Evolutionary conservation across 1,139 yeast species (phyloP).

Genomic region (Pichia sp.): DNA sequence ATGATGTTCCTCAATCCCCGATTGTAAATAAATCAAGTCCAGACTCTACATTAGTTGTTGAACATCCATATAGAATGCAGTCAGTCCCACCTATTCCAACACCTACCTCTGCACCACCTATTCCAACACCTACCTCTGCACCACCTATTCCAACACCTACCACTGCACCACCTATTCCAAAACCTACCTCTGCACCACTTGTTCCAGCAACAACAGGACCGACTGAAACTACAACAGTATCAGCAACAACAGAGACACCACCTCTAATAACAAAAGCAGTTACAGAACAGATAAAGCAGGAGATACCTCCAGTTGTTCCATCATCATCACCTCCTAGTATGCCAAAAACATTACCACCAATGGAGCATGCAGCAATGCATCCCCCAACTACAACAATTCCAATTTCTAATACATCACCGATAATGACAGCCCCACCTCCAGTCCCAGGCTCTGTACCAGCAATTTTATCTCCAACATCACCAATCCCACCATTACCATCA

Average conservation of each 20-base stretch:
- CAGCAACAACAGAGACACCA: background rate
- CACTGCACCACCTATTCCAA: constrained; percentile 3
- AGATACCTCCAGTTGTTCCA: constrained; percentile 9
- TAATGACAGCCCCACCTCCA: constrained; percentile 20
- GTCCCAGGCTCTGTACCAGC: constrained; percentile 14
- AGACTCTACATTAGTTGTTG: background rate
- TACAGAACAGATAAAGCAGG: background rate
- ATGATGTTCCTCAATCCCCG: constrained; percentile 3
- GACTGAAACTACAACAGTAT: constrained; percentile 3
- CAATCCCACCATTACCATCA: constrained; percentile 17
- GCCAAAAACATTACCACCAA: constrained; percentile 11
- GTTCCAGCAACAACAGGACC: background rate
- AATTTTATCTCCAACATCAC: constrained; percentile 19
- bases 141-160: background rate
- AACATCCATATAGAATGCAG: constrained; percentile 3
- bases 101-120: background rate
- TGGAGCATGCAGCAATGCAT: constrained; percentile 15
- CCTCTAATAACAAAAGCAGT: background rate
- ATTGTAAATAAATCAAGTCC: background rate
- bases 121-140: constrained; percentile 4
- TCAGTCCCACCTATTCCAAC: constrained; percentile 1
- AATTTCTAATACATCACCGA: constrained; percentile 19
- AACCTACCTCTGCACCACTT: constrained; percentile 1
- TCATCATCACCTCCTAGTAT: constrained; percentile 11
- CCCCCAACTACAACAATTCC: constrained; percentile 16